Evolutionary conservation across 75 land plant species (phyloP).

Genomic region (Selaginella moellendorffii): DNA sequence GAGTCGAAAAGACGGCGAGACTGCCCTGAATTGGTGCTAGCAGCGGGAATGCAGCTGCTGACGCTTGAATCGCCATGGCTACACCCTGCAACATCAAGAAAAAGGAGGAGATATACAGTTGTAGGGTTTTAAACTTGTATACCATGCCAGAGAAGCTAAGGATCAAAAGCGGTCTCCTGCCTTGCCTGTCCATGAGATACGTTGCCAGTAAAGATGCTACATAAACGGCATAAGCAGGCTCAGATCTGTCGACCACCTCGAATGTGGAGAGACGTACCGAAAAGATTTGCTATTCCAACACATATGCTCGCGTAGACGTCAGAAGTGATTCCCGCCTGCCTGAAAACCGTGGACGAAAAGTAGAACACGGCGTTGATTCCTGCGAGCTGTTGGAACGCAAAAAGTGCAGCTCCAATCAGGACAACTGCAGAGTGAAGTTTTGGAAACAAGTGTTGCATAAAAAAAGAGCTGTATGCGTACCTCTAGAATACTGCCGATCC

Average conservation of each 20-base stretch:
- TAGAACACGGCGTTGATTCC: constrained; percentile 91
- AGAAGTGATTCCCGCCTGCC: constrained; percentile 58
- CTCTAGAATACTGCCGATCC: background rate
- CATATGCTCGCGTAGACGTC: constrained; percentile 51
- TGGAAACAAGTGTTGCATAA: too few relatives aligned
- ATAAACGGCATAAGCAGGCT: background rate
- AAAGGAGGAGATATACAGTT: background rate
- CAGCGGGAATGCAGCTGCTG: constrained; percentile 6
- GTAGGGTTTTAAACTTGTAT: background rate
- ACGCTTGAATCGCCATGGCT: constrained; percentile 2
- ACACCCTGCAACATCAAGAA: background rate
- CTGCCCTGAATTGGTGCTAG: background rate
- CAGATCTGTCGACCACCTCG: background rate
- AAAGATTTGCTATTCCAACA: constrained; percentile 60
- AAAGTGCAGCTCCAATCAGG: constrained; percentile 63
- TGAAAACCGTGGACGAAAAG: constrained; percentile 76
- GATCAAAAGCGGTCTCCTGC: constrained; percentile 58
- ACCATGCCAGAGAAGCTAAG: constrained; percentile 85
- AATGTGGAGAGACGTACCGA: constrained; percentile 29
- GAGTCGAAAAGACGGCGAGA: background rate
- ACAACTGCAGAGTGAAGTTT: constrained; percentile 65
- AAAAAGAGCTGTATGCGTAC: background rate
- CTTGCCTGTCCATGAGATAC: constrained; percentile 67
- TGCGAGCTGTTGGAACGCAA: constrained; percentile 82
- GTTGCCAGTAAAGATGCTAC: constrained; percentile 62